A percentile compares a stretch with the other conserved stretches of the same genome.
Evolutionary conservation across 495 filamentous ascomycete genomes (phyloP).

Genomic region (Aspergillus taichungensis): DNA sequence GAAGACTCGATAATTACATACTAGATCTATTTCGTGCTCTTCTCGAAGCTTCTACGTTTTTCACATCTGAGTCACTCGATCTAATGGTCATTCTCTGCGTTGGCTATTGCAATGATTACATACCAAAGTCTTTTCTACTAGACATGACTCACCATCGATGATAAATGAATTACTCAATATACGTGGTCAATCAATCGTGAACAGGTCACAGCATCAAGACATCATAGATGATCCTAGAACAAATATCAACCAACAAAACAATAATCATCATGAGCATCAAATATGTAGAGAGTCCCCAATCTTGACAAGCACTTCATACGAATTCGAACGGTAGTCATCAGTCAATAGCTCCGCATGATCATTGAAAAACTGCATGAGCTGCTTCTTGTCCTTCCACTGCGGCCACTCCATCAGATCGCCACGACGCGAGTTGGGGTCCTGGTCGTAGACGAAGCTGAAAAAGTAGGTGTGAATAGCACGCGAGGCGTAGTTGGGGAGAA

Average conservation of each 20-base stretch:
- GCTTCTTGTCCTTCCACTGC: slow-evolving; percentile 42
- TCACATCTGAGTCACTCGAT: no score
- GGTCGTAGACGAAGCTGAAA: slow-evolving; percentile 53
- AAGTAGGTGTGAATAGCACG: slow-evolving; percentile 53
- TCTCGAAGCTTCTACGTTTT: no score
- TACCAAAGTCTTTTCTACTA: no score
- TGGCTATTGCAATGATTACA: no score
- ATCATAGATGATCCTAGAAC: no score
- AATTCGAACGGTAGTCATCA: slow-evolving; percentile 51
- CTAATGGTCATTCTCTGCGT: no score
- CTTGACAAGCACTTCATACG: slow-evolving; percentile 36
- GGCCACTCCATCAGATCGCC: slow-evolving; percentile 47
- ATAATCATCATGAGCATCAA: slow-evolving; percentile 16
- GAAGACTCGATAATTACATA: no score
- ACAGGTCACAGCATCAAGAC: no score
- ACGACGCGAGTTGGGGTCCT: slow-evolving; percentile 50
- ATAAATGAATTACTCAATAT: no score
- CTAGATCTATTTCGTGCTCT: no score
- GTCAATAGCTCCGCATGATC: slow-evolving; percentile 33
- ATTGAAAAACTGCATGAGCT: slow-evolving; percentile 51
- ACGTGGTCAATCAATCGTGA: no score
- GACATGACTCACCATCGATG: no score
- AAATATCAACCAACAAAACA: neutral
- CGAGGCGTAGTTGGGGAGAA: slow-evolving; percentile 54
- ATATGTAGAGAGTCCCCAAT: slow-evolving; percentile 43